Base-by-base conservation (phyloP, 805 yeast species). In the Yamadazyma ubonensis region DNA sequence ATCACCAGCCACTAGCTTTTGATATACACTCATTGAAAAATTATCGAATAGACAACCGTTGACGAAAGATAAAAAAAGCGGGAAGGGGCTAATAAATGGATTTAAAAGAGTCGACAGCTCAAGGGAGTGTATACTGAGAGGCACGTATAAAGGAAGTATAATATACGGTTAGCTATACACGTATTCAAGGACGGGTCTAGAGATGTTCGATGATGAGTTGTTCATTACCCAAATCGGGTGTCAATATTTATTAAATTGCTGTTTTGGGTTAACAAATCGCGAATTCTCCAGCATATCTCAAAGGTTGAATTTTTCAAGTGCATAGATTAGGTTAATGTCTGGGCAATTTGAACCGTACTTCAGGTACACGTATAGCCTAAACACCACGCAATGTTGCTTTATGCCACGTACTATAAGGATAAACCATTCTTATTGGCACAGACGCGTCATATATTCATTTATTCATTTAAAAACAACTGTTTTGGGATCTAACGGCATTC, bases 401-500 rank as follows among this genome's bases (percentile, higher is more conserved):
- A n/a, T n/a, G n/a, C n/a, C n/a, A n/a, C n/a, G n/a, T n/a, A 16
- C 17, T 16, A 4, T 9, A 15, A 27, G 15, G 16, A 30, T 17
- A 30, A 17, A 10, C 33, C 18, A 30, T 8, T 5, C 33, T 14
- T 17, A 11, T 9, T 14, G 9, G 2, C n/a, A 4, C 20, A 4
- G 8, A 30, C 20, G 7, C 12, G 14, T 4, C 5, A 16, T 18
- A 21, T 17, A 18, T 30, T 22, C 33, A 16, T 14, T 14, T 30
- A n/a, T 6, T 22, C 33, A n/a, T 4, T 12, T 23, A 39, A 76
- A 75, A 0, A 79, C 73, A 2, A 81, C 77, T 1, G 83, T 73
- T 47, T 73, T 76, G 1, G 89, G 86, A 46, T 83, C 90, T 28
- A 68, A 47, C 0, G 90, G 90, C 36, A 75, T 58, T 0, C 91